Evolutionary conservation across 495 filamentous ascomycete genomes (phyloP), one percentile per base, ranked within the genome.

Genomic region (Filosporella fistucella): DNA sequence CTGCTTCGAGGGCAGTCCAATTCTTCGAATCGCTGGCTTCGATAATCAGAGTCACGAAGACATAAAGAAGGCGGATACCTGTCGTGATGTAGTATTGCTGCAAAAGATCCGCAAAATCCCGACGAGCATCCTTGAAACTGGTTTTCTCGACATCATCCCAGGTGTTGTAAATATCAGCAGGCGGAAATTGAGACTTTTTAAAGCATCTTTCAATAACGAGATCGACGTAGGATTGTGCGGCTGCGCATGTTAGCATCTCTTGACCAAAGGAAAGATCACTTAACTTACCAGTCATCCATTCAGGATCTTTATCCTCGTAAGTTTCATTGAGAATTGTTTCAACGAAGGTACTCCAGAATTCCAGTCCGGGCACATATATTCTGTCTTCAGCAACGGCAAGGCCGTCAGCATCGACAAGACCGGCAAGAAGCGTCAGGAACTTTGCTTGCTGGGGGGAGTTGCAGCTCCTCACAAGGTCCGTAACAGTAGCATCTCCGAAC

Each of bases 1-100:
- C 77, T 4, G 86, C 86, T 61, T 96, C 93, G 21, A 95, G 76
- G 36, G 85, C 80, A 18, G 76, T 67, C 89, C 90, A 98, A 20
- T 80, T 65, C 42, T 70, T 70, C 21, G 62, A 67, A 36, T 69
- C 52, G 2, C 93, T 68, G 18, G 82, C 78, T 28, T 72, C 67
- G 3, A 77, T 64, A 36, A 86, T 76, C 32, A 83, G 69, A 33
- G 78, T 68, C 32, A 85, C 78, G 57, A 96, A 86, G 9, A 80
- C 75, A 14, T 79, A 70, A 14, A 96, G 74, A 24, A 96, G 58
- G 4, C 74, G 69, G 18, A 80, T 69, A 0, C 87, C 87, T 4
- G 89, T 64, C 5, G 89, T 68, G 0, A 82, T 71, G 55, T 86
- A 95, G 22, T 84, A 79, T 2, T 86, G 76, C 43, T 91, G 79